A percentile compares a stretch with the other conserved stretches of the same genome.
phyloP scores from a whole-genome alignment of 495 filamentous ascomycete species.

The Friedmanniomyces simplex region DNA sequence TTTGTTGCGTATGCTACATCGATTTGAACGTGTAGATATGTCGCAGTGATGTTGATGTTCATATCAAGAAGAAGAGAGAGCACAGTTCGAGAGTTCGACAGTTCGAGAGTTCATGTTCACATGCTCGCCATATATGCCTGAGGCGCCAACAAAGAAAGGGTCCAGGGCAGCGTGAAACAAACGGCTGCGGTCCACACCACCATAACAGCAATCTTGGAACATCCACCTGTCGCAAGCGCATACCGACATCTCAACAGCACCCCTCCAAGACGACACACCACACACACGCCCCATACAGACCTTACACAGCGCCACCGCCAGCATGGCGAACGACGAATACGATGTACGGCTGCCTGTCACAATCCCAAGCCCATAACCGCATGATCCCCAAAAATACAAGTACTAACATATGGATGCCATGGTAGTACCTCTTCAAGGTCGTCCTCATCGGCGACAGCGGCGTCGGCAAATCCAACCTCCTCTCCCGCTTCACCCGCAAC shows the following conservation, averaged over 20 bases:
- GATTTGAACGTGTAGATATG: no score
- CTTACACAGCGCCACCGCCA: conserved; percentile 16
- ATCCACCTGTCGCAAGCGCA: background rate
- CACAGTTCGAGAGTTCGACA: no score
- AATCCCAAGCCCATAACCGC: conserved; percentile 4
- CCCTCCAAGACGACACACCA: background rate
- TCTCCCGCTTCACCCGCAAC: conserved; percentile 98
- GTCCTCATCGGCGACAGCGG: conserved; percentile 98
- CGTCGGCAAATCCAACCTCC: conserved; percentile 98
- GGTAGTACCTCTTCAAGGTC: conserved; percentile 99
- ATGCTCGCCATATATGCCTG: background rate
- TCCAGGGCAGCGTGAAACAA: background rate
- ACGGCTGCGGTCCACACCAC: background rate
- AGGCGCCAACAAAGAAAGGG: background rate
- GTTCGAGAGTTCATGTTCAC: no score
- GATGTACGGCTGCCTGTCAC: conserved; percentile 60
- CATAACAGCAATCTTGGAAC: background rate
- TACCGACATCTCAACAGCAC: background rate
- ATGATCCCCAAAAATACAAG: conserved; percentile 16
- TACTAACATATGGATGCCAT: conserved; percentile 16
- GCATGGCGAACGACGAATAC: conserved; percentile 99
- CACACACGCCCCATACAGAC: background rate
- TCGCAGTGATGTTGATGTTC: no score
- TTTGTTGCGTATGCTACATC: no score
- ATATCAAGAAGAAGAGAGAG: no score